These are phyloP conservation scores for Fusarium verticillioides DNA, from an alignment of 2,329 filamentous ascomycete species.

Conservation along the genomic window DNA sequence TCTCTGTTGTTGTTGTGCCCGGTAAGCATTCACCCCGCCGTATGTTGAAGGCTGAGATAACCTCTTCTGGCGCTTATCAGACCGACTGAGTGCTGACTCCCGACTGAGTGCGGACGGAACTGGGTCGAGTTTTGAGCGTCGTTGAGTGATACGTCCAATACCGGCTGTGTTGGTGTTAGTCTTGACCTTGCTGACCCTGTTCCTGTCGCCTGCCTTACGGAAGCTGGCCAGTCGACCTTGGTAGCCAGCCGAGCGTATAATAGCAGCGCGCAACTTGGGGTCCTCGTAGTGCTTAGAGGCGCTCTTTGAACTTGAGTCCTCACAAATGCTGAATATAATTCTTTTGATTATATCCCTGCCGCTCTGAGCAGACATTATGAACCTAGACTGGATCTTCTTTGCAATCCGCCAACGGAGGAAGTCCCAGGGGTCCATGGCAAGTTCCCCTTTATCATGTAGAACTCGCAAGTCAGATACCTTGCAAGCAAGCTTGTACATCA, in stretches of 20 bases:
- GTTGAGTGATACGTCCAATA: background rate
- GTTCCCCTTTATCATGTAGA: conserved; percentile 38
- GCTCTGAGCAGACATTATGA: background rate
- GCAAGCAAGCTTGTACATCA: conserved; percentile 51
- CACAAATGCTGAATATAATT: conserved; percentile 22
- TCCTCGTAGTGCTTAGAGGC: conserved; percentile 39
- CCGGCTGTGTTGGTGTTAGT: background rate
- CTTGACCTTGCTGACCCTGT: background rate
- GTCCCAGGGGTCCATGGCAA: conserved; percentile 52
- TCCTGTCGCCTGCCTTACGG: conserved; percentile 20
- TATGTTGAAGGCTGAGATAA: conserved; percentile 26
- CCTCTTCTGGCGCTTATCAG: conserved; percentile 16
- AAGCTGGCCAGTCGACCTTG: conserved; percentile 38
- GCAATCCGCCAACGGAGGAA: conserved; percentile 52
- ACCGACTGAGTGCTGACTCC: background rate
- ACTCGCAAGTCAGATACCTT: conserved; percentile 48
- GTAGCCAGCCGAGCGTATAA: conserved; percentile 43
- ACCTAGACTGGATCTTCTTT: conserved; percentile 14
- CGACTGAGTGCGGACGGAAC: background rate
- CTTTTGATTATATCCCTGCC: background rate
- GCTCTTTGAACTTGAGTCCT: background rate
- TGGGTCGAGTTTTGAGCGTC: background rate
- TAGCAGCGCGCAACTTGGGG: conserved; percentile 43
- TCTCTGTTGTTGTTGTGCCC: conserved; percentile 21
- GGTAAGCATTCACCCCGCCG: conserved; percentile 44